These are phyloP conservation scores for Aspergillus fijiensis DNA, from an alignment of 2,329 filamentous ascomycete species.

Conservation along the genomic window DNA sequence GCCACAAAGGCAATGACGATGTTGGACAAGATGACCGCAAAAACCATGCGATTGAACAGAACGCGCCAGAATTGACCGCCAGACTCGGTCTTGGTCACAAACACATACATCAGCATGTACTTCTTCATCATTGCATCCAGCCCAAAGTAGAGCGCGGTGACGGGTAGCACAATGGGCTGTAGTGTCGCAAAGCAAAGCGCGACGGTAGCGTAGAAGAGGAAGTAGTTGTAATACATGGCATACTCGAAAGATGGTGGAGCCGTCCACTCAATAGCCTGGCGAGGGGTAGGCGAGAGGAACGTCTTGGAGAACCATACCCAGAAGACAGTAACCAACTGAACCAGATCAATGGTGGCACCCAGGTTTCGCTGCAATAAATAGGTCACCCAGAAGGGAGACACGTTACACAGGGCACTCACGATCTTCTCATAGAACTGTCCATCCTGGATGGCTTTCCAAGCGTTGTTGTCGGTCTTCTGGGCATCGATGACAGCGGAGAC, in stretches of 20 bases:
- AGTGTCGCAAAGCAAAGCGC: slow-evolving; percentile 79
- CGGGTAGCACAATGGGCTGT: slow-evolving; percentile 82
- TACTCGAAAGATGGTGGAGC: slow-evolving; percentile 93
- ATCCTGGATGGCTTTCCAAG: slow-evolving; percentile 67
- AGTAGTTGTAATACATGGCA: slow-evolving; percentile 96
- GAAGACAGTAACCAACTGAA: slow-evolving; percentile 80
- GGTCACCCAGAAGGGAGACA: slow-evolving; percentile 91
- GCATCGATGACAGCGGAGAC: slow-evolving; percentile 63
- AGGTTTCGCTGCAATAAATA: slow-evolving; percentile 91
- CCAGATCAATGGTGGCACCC: slow-evolving; percentile 89
- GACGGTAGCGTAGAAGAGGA: slow-evolving; percentile 89
- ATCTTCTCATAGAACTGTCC: slow-evolving; percentile 63
- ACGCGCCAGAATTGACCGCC: slow-evolving; percentile 91
- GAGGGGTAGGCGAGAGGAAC: slow-evolving; percentile 82
- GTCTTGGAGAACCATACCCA: slow-evolving; percentile 82
- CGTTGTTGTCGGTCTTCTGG: slow-evolving; percentile 57
- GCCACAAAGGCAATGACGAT: slow-evolving; percentile 74
- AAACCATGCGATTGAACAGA: slow-evolving; percentile 88
- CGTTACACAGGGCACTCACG: slow-evolving; percentile 72
- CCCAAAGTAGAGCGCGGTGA: slow-evolving; percentile 84
- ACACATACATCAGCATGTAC: slow-evolving; percentile 90
- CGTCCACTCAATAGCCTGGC: slow-evolving; percentile 87
- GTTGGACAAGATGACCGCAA: slow-evolving; percentile 76
- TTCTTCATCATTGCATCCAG: slow-evolving; percentile 92
- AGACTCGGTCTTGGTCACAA: slow-evolving; percentile 94